Conservation (phyloP, 148 eudicot genomes). For the Pharnaceum exiguum region DNA sequence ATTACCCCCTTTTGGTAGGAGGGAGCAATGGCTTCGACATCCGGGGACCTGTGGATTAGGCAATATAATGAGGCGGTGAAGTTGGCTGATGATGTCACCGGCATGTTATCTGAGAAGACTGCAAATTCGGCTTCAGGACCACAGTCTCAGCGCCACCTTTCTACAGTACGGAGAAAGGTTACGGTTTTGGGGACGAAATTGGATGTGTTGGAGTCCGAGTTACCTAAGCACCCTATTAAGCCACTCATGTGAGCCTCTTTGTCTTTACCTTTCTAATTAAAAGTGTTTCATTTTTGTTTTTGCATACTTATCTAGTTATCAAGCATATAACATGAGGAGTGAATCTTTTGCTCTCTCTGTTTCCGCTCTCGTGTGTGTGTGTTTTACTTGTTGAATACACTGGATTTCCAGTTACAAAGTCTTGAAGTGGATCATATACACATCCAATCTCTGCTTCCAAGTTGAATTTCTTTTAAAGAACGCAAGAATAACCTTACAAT, state of each 20-base stretch:
- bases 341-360: too few relatives aligned
- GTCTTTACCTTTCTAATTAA: too few relatives aligned
- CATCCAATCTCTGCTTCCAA: too few relatives aligned
- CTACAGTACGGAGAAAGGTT: slow-evolving; percentile 73
- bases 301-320: too few relatives aligned
- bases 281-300: too few relatives aligned
- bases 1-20: slow-evolving; percentile 7
- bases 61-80: slow-evolving; percentile 80
- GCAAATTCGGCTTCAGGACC: slow-evolving; percentile 51
- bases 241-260: slow-evolving; percentile 56
- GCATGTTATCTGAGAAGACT: slow-evolving; percentile 71
- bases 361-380: too few relatives aligned
- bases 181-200: slow-evolving; percentile 88
- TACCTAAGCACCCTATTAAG: slow-evolving; percentile 66
- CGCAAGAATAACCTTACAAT: too few relatives aligned
- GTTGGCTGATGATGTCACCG: slow-evolving; percentile 67
- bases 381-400: too few relatives aligned
- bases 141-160: slow-evolving; percentile 73
- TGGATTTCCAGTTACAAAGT: too few relatives aligned
- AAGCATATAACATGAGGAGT: too few relatives aligned
- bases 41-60: slow-evolving; percentile 70
- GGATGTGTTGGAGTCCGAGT: slow-evolving; percentile 66
- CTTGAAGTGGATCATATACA: too few relatives aligned
- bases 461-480: too few relatives aligned
- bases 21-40: slow-evolving; percentile 55